Evolutionary conservation across 306 rosid species (phyloP), one percentile per base, ranked within the genome.

Genomic region (Sesbania bispinosa): DNA sequence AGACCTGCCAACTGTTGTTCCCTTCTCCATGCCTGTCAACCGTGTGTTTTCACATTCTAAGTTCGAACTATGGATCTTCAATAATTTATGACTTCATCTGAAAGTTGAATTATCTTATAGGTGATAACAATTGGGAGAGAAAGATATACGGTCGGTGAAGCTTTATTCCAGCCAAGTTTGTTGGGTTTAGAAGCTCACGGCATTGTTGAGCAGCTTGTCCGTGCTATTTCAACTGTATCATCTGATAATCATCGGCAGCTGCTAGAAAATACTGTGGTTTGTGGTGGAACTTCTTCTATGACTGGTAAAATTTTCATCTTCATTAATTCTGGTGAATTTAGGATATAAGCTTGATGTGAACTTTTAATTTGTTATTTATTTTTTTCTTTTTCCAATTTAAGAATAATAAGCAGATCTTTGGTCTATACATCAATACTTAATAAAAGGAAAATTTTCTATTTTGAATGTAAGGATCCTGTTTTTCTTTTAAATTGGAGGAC

Each of bases 121-220:
- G 96, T 88, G 47, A 86, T 92, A 81, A 75, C 86, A 35, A 84
- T 92, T 69, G 96, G 93, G 68, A 83, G 88, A 61, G 98, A 92
- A 83, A 90, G 87, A 71, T 92, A 83, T 68, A 86, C 96, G 8
- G 87, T 88, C 29, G 98, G 98, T 2, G 98, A 92, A 82, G 96
- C 98, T 69, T 84, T 93, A 71, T 93, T 93, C 76, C 96, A 88
- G 69, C 98, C 96, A 67, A 63, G 77, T 67, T 83, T 89, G 35
- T 71, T 90, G 89, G 92, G 96, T 73, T 82, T 90, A 81, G 98
- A 92, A 72, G 85, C 95, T 5, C 96, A 92, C 70, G 96, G 98
- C 63, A 88, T 92, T 79, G 98, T 92, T 52, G 98, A 92, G 81
- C 98, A 90, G 85, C 98, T 93, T 75, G 96, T 90, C 66, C 96